Percentiles rank a stretch among this genome's conserved stretches.
Evolutionary conservation across 2,329 filamentous ascomycete species (phyloP).

Genomic region (Orbilia blumenaviensis): DNA sequence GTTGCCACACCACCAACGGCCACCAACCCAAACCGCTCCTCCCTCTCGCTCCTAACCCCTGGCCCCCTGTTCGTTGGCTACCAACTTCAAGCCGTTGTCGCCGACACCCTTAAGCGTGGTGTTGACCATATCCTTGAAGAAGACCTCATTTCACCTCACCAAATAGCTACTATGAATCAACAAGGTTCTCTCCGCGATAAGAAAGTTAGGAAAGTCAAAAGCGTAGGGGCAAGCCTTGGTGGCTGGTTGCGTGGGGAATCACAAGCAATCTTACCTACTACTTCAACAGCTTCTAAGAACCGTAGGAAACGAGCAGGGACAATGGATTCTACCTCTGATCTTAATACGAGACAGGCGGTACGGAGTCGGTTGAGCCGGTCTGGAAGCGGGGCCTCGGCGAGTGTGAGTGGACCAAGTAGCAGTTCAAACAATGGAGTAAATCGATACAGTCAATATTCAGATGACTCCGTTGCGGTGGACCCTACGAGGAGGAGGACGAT

Average conservation of each 20-base stretch:
- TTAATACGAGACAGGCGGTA: conserved; percentile 21
- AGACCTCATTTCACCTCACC: conserved; percentile 19
- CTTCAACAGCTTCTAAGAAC: background rate
- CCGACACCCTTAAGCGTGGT: conserved; percentile 50
- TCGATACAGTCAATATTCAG: conserved; percentile 18
- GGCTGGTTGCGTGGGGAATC: conserved; percentile 46
- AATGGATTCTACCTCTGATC: conserved; percentile 21
- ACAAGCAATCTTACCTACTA: background rate
- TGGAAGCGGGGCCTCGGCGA: conserved; percentile 23
- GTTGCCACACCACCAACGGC: conserved; percentile 31
- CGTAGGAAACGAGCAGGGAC: conserved; percentile 42
- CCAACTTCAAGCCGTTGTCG: conserved; percentile 56
- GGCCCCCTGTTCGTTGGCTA: conserved; percentile 56
- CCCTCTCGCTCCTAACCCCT: conserved; percentile 53
- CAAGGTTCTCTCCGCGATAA: conserved; percentile 6
- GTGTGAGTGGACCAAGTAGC: conserved; percentile 20
- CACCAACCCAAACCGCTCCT: conserved; percentile 38
- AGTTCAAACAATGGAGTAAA: conserved; percentile 17
- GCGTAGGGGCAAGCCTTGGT: conserved; percentile 37
- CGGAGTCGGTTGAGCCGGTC: conserved; percentile 29
- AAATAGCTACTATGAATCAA: background rate
- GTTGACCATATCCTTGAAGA: conserved; percentile 51
- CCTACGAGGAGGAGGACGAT: conserved; percentile 30
- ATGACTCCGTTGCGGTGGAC: background rate
- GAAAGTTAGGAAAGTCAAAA: conserved; percentile 49